Conservation (phyloP, 1,139 yeast species). For the Nakaseomyces uthaithaninus region DNA sequence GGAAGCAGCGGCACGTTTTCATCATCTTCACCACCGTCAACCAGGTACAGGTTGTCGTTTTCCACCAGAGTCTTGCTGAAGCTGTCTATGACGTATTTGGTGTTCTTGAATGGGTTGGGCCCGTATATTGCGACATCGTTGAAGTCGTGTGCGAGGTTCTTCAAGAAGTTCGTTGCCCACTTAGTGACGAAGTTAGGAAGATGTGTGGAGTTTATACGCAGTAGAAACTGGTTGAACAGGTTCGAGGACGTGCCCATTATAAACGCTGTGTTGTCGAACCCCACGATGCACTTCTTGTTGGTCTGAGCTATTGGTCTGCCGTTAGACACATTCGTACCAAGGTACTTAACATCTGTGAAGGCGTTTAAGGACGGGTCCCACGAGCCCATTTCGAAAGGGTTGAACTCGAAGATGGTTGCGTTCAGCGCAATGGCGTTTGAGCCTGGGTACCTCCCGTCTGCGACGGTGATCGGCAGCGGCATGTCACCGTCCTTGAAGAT, state of each 20-base stretch:
- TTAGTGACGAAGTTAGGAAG: constrained; percentile 42
- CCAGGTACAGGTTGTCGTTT: constrained; percentile 45
- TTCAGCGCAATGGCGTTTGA: constrained; percentile 45
- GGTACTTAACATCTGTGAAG: constrained; percentile 57
- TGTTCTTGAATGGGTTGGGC: constrained; percentile 56
- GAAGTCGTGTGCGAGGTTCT: constrained; percentile 37
- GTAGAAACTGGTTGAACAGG: constrained; percentile 40
- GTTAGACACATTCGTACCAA: constrained; percentile 54
- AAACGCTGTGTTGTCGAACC: constrained; percentile 70
- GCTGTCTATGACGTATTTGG: constrained; percentile 34
- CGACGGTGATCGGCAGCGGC: constrained; percentile 76
- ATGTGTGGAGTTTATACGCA: constrained; percentile 43
- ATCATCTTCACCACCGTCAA: constrained; percentile 79
- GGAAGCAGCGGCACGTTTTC: constrained; percentile 75
- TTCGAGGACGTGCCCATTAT: constrained; percentile 70
- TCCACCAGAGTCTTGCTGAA: constrained; percentile 31
- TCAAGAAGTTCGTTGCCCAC: constrained; percentile 37
- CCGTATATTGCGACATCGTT: constrained; percentile 62
- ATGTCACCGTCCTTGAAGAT: constrained; percentile 49
- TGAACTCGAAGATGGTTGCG: constrained; percentile 68
- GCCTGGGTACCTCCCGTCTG: constrained; percentile 69
- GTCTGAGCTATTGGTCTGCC: constrained; percentile 38
- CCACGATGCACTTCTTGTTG: constrained; percentile 42
- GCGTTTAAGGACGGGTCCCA: constrained; percentile 71
- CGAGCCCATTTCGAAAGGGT: constrained; percentile 75